These are phyloP conservation scores for Phytophthora capsici DNA, from an alignment of 352 stramenopile genomes.

Conservation along the genomic window DNA sequence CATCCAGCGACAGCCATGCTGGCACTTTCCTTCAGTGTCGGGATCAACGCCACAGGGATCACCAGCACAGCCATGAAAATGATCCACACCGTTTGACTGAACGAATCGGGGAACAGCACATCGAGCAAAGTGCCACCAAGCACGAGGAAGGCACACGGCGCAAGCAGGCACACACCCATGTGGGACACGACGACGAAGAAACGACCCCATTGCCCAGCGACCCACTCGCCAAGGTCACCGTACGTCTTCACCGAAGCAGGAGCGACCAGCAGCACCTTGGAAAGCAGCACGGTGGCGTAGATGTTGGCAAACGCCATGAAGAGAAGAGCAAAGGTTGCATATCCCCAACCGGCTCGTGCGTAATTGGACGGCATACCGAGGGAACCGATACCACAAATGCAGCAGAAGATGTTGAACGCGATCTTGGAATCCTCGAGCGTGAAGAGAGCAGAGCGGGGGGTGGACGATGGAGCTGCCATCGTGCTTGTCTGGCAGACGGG, in stretches of 20 bases:
- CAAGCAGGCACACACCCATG: conserved; percentile 49
- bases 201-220: background rate
- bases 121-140: conserved; percentile 48
- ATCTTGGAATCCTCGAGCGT: conserved; percentile 58
- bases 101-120: conserved; percentile 51
- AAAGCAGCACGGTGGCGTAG: conserved; percentile 49
- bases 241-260: conserved; percentile 57
- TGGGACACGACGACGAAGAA: conserved; percentile 48
- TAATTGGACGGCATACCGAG: conserved; percentile 66
- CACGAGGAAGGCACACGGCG: conserved; percentile 55
- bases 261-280: conserved; percentile 57
- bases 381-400: conserved; percentile 21
- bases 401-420: conserved; percentile 56
- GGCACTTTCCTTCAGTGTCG: conserved; percentile 55
- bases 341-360: conserved; percentile 44
- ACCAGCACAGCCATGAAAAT: conserved; percentile 49
- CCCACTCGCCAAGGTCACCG: conserved; percentile 55
- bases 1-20: conserved; percentile 43
- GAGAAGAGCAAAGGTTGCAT: conserved; percentile 45
- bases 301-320: conserved; percentile 63
- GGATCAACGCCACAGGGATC: conserved; percentile 45
- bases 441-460: conserved; percentile 33
- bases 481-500: conserved; percentile 1
- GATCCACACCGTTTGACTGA: conserved; percentile 50
- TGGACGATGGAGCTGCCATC: conserved; percentile 14